A percentile compares a stretch with the other conserved stretches of the same genome.
phyloP scores from a whole-genome alignment of 1,284 basidiomycete species.

The Cutaneotrichosporon cutaneum region DNA sequence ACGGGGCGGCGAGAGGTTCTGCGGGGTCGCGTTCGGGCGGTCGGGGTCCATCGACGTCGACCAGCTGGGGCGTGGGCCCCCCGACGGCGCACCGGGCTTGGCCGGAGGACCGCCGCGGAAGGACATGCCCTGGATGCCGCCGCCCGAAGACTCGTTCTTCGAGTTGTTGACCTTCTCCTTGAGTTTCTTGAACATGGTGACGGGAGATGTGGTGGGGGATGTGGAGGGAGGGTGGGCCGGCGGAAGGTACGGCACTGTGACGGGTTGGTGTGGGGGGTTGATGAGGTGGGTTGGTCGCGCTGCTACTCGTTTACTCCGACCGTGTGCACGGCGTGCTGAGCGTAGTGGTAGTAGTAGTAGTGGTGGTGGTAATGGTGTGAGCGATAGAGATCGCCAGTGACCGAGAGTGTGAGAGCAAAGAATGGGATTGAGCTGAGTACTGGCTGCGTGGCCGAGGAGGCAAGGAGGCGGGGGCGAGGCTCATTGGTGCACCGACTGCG shows the following conservation, averaged over 20 bases:
- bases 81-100: constrained; percentile 5
- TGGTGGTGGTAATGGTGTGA: too few species aligned
- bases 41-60: constrained; percentile 20
- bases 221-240: neutral
- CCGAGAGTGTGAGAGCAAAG: too few species aligned
- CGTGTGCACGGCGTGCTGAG: too few species aligned
- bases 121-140: constrained; percentile 14
- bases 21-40: constrained; percentile 4
- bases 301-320: too few species aligned
- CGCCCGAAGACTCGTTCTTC: neutral
- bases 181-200: constrained; percentile 18
- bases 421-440: too few species aligned
- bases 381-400: too few species aligned
- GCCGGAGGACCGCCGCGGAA: constrained; percentile 15
- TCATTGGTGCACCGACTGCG: too few species aligned
- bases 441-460: too few species aligned
- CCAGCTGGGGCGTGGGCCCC: constrained; percentile 17
- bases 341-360: too few species aligned
- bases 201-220: neutral
- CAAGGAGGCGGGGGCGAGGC: too few species aligned
- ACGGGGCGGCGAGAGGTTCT: constrained; percentile 11
- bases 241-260: neutral
- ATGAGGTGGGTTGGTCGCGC: too few species aligned
- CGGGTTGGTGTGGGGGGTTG: neutral
- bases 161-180: constrained; percentile 15